Evolutionary conservation across 257 asterid species (phyloP).

Genomic region (Knoxia roxburghii): DNA sequence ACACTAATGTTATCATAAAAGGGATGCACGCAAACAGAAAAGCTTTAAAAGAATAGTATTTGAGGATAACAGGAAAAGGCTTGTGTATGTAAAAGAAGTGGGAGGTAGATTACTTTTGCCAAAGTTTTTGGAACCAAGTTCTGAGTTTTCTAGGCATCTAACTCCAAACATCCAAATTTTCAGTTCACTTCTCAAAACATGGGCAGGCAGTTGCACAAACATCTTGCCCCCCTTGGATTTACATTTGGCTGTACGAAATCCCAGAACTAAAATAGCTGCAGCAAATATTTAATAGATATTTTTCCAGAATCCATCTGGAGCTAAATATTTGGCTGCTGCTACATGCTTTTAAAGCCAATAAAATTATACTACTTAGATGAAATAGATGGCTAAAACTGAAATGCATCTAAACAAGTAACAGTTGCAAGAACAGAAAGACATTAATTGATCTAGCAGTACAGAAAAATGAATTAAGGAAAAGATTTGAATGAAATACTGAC

Average conservation of each 20-base stretch:
- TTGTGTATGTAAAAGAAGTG: not conserved
- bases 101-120: not conserved
- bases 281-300: not conserved
- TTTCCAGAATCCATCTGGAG: too few species aligned
- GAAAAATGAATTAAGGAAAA: not conserved
- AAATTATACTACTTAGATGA: not conserved
- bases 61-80: not conserved
- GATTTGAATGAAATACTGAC: constrained; percentile 20
- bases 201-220: not conserved
- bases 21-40: not conserved
- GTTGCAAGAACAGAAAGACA: not conserved
- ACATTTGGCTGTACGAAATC: not conserved
- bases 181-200: not conserved
- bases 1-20: not conserved
- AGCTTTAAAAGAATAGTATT: not conserved
- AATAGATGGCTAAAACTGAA: not conserved
- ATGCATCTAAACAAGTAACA: not conserved
- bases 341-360: not conserved
- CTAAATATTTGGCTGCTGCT: too few species aligned
- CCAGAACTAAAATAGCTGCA: not conserved
- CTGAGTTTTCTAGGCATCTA: not conserved
- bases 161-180: not conserved
- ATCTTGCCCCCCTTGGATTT: not conserved
- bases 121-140: not conserved
- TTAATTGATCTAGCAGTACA: not conserved